Evolutionary conservation across 2,329 filamentous ascomycete species (phyloP).

Genomic region (Venturia asperata): DNA sequence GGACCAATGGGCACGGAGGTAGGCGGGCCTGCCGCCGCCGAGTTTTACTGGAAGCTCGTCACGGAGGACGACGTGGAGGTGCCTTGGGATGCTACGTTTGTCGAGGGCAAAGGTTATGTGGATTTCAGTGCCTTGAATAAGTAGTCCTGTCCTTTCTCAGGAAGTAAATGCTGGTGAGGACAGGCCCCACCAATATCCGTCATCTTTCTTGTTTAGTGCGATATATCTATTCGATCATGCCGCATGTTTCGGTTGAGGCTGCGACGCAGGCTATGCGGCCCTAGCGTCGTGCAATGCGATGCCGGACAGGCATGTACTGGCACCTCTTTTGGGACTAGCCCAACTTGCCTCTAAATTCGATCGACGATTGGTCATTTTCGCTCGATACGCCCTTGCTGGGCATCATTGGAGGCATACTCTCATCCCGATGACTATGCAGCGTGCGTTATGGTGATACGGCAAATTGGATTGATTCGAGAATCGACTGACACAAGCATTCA

Average conservation of each 20-base stretch:
- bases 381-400: too few species aligned
- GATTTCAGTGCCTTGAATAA: background rate
- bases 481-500: too few species aligned
- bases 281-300: background rate
- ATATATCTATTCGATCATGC: too few species aligned
- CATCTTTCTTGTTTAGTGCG: background rate
- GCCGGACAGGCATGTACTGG: background rate
- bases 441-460: too few species aligned
- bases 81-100: constrained; percentile 16
- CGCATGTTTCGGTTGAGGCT: background rate
- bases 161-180: too few species aligned
- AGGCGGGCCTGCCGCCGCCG: constrained; percentile 4
- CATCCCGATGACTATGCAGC: too few species aligned
- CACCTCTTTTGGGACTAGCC: background rate
- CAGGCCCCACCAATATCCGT: too few species aligned
- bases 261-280: background rate
- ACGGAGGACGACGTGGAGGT: background rate
- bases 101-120: constrained; percentile 17
- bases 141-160: background rate
- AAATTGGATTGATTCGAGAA: too few species aligned
- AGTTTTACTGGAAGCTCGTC: constrained; percentile 14
- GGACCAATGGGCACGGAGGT: background rate
- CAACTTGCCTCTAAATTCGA: too few species aligned
- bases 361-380: too few species aligned
- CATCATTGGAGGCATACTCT: too few species aligned